Conservation (phyloP, 805 yeast genomes). For the Teunomyces gatunensis region DNA sequence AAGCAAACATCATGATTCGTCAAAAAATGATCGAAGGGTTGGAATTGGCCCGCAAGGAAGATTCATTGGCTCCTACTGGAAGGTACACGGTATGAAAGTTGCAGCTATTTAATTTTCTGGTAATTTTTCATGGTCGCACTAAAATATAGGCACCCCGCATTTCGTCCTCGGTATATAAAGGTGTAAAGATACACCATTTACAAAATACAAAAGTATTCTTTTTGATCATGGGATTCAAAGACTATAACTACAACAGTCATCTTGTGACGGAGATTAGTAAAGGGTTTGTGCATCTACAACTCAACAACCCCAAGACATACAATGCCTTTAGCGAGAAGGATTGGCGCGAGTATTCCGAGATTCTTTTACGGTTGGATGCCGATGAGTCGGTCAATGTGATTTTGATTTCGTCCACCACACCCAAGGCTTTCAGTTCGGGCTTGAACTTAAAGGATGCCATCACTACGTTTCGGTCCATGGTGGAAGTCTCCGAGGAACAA, state of each 20-base stretch:
- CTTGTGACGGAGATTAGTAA: constrained; percentile 42
- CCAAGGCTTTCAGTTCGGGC: constrained; percentile 62
- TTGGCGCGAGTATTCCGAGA: constrained; percentile 55
- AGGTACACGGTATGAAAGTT: constrained; percentile 45
- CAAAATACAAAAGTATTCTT: background rate
- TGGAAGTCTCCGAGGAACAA: constrained; percentile 15
- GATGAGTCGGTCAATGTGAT: constrained; percentile 50
- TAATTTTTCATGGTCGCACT: background rate
- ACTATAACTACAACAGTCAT: constrained; percentile 26
- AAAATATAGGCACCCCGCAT: background rate
- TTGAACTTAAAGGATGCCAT: constrained; percentile 50
- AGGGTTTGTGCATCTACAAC: constrained; percentile 54
- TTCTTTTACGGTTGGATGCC: constrained; percentile 45
- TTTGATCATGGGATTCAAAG: constrained; percentile 7
- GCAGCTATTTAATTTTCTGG: background rate
- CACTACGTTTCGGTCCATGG: constrained; percentile 3
- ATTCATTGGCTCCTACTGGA: constrained; percentile 41
- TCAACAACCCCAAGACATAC: constrained; percentile 57
- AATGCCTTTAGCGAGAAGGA: constrained; percentile 58
- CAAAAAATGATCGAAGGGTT: constrained; percentile 56
- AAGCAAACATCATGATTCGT: constrained; percentile 58
- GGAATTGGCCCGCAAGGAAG: constrained; percentile 46
- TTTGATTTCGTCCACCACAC: constrained; percentile 52
- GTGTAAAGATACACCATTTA: no score
- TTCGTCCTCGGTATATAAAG: background rate